Percentiles rank a stretch among this genome's conserved stretches.
phyloP scores from a whole-genome alignment of 2,329 filamentous ascomycete genomes.

The Epichloe scottii region DNA sequence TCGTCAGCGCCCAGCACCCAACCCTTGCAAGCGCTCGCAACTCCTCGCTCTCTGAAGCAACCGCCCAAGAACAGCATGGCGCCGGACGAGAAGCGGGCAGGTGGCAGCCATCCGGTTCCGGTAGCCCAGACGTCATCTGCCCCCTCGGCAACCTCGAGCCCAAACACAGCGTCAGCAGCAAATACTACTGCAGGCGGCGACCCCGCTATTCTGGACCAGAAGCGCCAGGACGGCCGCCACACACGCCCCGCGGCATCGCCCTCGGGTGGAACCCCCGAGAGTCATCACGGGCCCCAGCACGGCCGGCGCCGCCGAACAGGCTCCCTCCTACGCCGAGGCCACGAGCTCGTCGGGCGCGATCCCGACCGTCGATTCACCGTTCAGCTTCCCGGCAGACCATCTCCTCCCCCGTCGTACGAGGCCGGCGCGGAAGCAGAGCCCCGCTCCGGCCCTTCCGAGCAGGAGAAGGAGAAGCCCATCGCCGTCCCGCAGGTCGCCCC shows the following conservation, averaged over 20 bases:
- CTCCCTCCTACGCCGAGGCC: conserved; percentile 6
- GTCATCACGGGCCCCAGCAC: neutral
- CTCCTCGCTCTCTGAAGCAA: too few species aligned
- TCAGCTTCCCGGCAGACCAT: conserved; percentile 23
- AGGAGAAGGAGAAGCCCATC: conserved; percentile 21
- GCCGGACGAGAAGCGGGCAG: neutral
- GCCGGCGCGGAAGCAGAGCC: neutral
- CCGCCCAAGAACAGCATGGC: neutral
- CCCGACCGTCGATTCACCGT: conserved; percentile 17
- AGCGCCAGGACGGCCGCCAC: neutral
- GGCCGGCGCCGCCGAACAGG: neutral
- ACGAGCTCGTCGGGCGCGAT: neutral
- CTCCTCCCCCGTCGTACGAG: conserved; percentile 18
- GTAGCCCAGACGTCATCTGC: neutral
- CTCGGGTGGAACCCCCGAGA: neutral
- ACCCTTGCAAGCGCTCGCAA: too few species aligned
- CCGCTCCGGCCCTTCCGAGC: neutral
- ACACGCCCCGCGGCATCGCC: neutral
- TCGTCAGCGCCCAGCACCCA: too few species aligned
- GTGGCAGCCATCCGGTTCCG: neutral
- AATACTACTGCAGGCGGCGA: neutral
- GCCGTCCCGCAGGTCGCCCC: conserved; percentile 28
- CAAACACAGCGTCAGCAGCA: too few species aligned
- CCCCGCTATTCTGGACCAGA: neutral
- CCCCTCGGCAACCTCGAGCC: neutral